A percentile compares a stretch with the other conserved stretches of the same genome.
Evolutionary conservation across 768 basidiomycete species (phyloP).

Genomic region (Pleurotus salmoneostramineus): DNA sequence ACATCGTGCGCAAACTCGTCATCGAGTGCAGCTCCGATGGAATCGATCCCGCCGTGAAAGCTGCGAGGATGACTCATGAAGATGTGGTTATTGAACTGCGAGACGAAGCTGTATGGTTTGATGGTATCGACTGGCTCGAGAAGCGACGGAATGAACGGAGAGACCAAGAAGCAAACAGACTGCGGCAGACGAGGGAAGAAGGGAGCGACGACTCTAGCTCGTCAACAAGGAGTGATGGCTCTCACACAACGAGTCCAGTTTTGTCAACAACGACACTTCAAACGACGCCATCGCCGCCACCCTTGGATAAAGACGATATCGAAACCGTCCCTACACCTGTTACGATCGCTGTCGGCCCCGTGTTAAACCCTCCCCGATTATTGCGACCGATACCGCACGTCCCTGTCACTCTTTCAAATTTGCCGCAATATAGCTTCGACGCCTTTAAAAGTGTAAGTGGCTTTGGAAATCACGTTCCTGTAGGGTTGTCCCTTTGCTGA

Average conservation of each 20-base stretch:
- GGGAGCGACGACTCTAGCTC: conserved; percentile 46
- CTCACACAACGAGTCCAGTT: conserved; percentile 67
- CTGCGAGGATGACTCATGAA: conserved; percentile 52
- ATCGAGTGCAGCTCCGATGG: conserved; percentile 48
- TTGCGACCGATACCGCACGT: conserved; percentile 68
- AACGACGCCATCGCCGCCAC: conserved; percentile 77
- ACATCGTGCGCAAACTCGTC: conserved; percentile 61
- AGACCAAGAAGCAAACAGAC: conserved; percentile 23
- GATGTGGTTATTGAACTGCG: conserved; percentile 56
- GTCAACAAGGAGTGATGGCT: conserved; percentile 36
- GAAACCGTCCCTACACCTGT: conserved; percentile 13
- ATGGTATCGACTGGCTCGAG: conserved; percentile 68
- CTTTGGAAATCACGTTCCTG: background rate
- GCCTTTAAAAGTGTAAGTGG: conserved; percentile 50
- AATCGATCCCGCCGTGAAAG: conserved; percentile 52
- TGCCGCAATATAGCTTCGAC: conserved; percentile 57
- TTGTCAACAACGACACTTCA: conserved; percentile 70
- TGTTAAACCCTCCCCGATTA: conserved; percentile 57
- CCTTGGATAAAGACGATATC: conserved; percentile 35
- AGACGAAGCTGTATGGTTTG: conserved; percentile 66
- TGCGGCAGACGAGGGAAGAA: conserved; percentile 21
- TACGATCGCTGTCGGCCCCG: conserved; percentile 49
- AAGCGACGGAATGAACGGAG: conserved; percentile 31
- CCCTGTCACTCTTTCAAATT: conserved; percentile 49
- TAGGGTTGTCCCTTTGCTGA: conserved; percentile 5